Evolutionary conservation across 441 rosid species (phyloP), one percentile per base, ranked within the genome.

Genomic region (Adansonia gregorii): DNA sequence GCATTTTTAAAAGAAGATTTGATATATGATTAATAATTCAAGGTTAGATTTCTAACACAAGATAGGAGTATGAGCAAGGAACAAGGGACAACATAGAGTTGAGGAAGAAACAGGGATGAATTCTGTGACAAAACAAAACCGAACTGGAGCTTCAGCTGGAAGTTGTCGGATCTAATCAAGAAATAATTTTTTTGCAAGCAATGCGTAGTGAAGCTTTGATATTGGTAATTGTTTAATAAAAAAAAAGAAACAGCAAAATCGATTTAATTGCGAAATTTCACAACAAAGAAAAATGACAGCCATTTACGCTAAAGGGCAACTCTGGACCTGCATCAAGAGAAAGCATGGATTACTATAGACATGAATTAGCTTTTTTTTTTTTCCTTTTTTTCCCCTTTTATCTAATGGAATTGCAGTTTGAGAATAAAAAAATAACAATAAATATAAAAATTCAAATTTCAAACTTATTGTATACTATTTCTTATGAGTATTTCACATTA

Each of bases 311-410:
- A 63, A 59, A 65, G 12, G 49, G 19, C 17, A 10, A 72, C 27
- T 11, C 15, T 46, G 41, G 48, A 69, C 51, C 71, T 79, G 78
- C 72, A 75, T 52, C 65, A 22, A 49, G 67, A 31, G 56, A 6
- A 27, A 22, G 7, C 59, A 66, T 31, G 41, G 15, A 19, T 64
- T 35, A 59, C 2, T 59, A 20, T 8, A 59, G 61, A 59, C 11
- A 60, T 5, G 4, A 60, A 27, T 27, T 27, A 27, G 35, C 35
- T 2, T 27, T 27, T 27, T 27, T 27, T 27, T 27, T 27, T 27
- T 27, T 27, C 2, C 3, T 3, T 2, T 27, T 27, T 27, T 27
- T 27, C 35, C 35, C 35, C 35, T 2, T 27, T 27, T 27, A 27
- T 27, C 1, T 3, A 27, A 27, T 27, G 35, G 35, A 27, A 27